These are phyloP conservation scores for Pseudocercospora pini-densiflorae DNA, from an alignment of 2,329 filamentous ascomycete genomes.

Conservation along the genomic window DNA sequence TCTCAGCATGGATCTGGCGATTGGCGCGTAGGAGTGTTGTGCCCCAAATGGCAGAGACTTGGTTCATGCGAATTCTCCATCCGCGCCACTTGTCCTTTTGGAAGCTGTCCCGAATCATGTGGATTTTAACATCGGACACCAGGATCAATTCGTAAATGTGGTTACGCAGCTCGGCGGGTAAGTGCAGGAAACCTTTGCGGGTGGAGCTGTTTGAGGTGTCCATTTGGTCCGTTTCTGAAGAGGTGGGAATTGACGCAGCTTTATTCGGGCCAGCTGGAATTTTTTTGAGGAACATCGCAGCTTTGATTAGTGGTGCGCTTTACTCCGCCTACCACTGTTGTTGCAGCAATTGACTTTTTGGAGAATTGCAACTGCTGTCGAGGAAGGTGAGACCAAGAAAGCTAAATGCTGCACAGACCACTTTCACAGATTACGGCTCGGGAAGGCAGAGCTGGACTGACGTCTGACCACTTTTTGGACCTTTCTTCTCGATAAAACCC, in stretches of 20 bases:
- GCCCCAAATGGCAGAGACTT: neutral
- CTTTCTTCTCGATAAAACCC: no score
- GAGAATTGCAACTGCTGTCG: neutral
- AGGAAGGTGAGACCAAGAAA: neutral
- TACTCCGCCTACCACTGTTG: neutral
- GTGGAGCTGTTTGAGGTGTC: neutral
- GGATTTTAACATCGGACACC: neutral
- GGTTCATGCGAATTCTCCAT: neutral
- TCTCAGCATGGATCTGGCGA: neutral
- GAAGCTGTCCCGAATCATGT: neutral
- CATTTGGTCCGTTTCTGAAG: neutral
- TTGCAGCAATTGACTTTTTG: neutral
- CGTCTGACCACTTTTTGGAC: no score
- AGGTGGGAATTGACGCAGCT: neutral
- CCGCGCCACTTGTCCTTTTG: neutral
- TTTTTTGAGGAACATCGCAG: neutral
- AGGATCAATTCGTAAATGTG: neutral
- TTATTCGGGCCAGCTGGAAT: neutral
- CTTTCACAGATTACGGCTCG: neutral
- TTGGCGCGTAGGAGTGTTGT: neutral
- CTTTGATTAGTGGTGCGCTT: neutral
- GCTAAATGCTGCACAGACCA: neutral
- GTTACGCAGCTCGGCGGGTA: neutral
- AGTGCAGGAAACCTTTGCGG: neutral
- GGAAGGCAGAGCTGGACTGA: no score